Base-by-base conservation (phyloP, 2,329 filamentous ascomycete genomes). In the Hirsutella minnesotensis region DNA sequence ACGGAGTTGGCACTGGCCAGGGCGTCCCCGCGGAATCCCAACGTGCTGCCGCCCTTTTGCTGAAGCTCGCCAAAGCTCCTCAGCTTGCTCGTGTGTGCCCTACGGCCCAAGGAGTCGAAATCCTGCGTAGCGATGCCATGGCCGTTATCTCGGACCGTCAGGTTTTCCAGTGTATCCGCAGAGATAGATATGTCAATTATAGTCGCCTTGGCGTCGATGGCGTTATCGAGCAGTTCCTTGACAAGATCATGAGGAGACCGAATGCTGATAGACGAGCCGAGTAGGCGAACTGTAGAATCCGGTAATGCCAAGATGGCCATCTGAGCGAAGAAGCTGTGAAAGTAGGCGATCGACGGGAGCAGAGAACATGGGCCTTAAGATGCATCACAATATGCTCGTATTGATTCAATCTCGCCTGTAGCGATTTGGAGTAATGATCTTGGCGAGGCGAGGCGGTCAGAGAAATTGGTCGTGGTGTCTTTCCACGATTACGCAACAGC, bases 11-110 rank as follows among this genome's bases (percentile, higher is more conserved):
- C 70, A 56, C 77, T 79, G 33, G 83, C 81, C 46, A 90, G 63
- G 15, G 83, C 83, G 54, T 86, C 77, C 18, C 85, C 85, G 30
- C 85, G 75, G 54, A 89, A 90, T 2, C 85, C 85, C n/a, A 89
- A 69, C 27, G 72, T 80, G 36, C 63, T 66, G 1, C 73, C 71
- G 8, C 73, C 77, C 18, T 80, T 62, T 2, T 54, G 57, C 40
- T 63, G 66, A 31, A 88, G 63, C 40, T 88, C 81, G 0, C 76
- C 68, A 44, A 83, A 75, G n/a, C 64, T 65, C 39, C 63, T 65
- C 36, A 89, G 69, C 61, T 89, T 90, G 67, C 82, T 88, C 1
- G 85, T 89, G 52, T 83, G 75, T 24, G 80, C 75, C n/a, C 69
- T 70, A 42, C 71, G 72, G n/a, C 81, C 83, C 2, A 86, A 66